phyloP scores from a whole-genome alignment of 331 rosid species.

The Malus hybrid region DNA sequence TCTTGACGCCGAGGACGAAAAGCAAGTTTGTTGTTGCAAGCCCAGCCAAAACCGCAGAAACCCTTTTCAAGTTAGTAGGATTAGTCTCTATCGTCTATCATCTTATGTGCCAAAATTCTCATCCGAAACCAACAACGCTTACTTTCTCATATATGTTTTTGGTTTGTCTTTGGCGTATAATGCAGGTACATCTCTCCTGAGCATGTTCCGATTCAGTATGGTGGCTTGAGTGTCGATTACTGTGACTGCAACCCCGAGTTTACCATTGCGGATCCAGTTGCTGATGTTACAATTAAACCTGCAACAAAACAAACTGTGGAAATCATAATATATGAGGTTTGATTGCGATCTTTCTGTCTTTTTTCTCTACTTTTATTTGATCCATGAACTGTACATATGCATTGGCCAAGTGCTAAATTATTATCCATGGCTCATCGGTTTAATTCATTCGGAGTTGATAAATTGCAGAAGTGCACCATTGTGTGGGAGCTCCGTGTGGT shows the following conservation, averaged over 20 bases:
- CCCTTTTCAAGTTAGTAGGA: conserved; percentile 72
- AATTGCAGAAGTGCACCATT: conserved; percentile 69
- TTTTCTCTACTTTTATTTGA: not conserved
- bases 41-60: conserved; percentile 63
- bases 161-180: not conserved
- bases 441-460: not conserved
- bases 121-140: not conserved
- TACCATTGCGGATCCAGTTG: conserved; percentile 52
- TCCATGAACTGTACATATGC: too few relatives aligned
- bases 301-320: conserved; percentile 87
- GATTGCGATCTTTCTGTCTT: not conserved
- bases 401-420: not conserved
- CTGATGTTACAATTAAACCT: conserved; percentile 55
- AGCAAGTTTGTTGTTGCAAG: conserved; percentile 81
- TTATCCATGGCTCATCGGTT: not conserved
- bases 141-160: not conserved
- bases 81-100: not conserved
- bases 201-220: conserved; percentile 81
- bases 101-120: not conserved
- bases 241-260: conserved; percentile 96
- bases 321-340: conserved; percentile 85
- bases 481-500: conserved; percentile 96
- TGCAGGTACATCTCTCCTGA: conserved; percentile 76
- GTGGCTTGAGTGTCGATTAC: conserved; percentile 83
- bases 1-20: conserved; percentile 87